Percentiles rank a stretch among this genome's conserved stretches.
Conservation (phyloP, 2,329 filamentous ascomycete genomes). For the Pestalotiopsis sp. region DNA sequence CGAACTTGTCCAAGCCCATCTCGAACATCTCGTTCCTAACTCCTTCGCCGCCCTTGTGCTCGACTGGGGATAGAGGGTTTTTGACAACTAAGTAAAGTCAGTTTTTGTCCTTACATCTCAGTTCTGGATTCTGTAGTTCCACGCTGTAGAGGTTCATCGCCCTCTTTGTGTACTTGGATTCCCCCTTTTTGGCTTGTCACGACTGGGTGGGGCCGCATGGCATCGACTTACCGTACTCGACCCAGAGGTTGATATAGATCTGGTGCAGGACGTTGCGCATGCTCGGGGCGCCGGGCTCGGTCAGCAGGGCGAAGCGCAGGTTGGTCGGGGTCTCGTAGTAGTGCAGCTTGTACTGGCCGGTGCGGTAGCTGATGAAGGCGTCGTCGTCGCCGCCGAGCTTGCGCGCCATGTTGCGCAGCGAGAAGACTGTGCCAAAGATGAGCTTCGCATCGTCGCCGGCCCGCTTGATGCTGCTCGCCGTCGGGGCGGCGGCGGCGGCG, state of each 20-base stretch:
- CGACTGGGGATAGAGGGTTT: conserved; percentile 69
- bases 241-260: conserved; percentile 97
- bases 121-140: not conserved
- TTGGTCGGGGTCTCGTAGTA: conserved; percentile 98
- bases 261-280: conserved; percentile 95
- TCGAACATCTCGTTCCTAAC: conserved; percentile 74
- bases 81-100: conserved; percentile 60
- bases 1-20: conserved; percentile 75
- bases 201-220: not conserved
- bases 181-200: not conserved
- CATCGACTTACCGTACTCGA: conserved; percentile 76
- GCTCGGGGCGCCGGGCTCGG: conserved; percentile 84
- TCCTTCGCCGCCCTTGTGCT: conserved; percentile 70
- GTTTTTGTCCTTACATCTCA: conserved; percentile 10
- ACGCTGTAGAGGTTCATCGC: not conserved
- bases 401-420: conserved; percentile 92
- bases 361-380: conserved; percentile 92
- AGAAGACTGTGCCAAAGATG: conserved; percentile 96
- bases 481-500: conserved; percentile 17
- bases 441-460: conserved; percentile 88
- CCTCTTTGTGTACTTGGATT: not conserved
- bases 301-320: conserved; percentile 95
- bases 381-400: conserved; percentile 94
- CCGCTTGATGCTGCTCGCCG: conserved; percentile 26
- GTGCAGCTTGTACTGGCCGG: conserved; percentile 94